phyloP scores from a whole-genome alignment of 495 filamentous ascomycete species.

The Zalerion maritima region DNA sequence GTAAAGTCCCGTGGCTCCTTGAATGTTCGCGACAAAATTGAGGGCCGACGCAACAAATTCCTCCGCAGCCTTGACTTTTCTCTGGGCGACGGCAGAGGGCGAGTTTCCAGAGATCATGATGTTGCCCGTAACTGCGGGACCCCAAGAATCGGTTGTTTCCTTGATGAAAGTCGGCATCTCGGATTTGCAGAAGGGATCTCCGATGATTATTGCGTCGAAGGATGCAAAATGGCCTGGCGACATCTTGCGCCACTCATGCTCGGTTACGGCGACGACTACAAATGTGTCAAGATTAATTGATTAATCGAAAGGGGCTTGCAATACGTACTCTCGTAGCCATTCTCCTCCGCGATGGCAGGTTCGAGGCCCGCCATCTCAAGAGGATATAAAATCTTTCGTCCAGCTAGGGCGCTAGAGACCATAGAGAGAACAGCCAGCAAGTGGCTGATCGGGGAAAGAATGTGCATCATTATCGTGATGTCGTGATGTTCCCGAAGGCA shows the following conservation, averaged over 20 bases:
- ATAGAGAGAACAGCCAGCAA: no score
- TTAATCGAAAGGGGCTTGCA: no score
- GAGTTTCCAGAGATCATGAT: conserved; percentile 18
- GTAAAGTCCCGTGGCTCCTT: conserved; percentile 18
- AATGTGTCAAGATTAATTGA: no score
- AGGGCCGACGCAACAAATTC: conserved; percentile 16
- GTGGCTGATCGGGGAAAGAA: no score
- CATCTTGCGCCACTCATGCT: conserved; percentile 17
- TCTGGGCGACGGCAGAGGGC: conserved; percentile 15
- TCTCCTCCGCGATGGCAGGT: no score
- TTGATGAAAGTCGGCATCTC: conserved; percentile 14
- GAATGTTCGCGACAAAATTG: conserved; percentile 10
- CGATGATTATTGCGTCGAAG: conserved; percentile 18
- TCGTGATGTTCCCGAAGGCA: no score
- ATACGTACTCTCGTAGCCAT: no score
- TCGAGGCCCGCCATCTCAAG: no score
- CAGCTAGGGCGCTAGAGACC: no score
- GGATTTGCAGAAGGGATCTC: conserved; percentile 14
- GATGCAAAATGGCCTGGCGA: conserved; percentile 16
- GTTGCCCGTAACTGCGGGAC: conserved; percentile 18
- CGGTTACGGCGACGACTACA: conserved; percentile 11
- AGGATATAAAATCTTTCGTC: no score
- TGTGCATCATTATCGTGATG: no score
- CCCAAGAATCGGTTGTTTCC: conserved; percentile 15
- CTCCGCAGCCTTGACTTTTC: conserved; percentile 12